These are phyloP conservation scores for Suhomyces atakaporum DNA, from an alignment of 1,139 yeast genomes.

Conservation along the genomic window DNA sequence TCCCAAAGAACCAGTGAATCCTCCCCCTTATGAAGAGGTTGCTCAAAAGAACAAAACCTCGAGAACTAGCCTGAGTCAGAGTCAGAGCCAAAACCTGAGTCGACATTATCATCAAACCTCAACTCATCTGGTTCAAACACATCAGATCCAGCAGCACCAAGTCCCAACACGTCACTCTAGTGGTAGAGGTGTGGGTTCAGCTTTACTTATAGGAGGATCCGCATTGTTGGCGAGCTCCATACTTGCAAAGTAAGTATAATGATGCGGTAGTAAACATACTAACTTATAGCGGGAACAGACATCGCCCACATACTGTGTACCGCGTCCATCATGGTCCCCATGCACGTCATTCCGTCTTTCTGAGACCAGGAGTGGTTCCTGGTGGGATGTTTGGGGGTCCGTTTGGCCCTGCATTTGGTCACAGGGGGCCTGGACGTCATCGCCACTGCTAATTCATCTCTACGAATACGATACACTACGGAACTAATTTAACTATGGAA, in stretches of 20 bases:
- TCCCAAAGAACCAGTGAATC: slow-evolving; percentile 7
- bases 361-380: slow-evolving; percentile 1
- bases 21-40: slow-evolving; percentile 3
- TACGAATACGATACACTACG: too few species aligned
- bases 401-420: background rate
- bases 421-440: background rate
- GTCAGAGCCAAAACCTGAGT: slow-evolving; percentile 1
- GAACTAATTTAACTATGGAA: too few species aligned
- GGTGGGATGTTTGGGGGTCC: slow-evolving; percentile 3
- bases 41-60: background rate
- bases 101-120: too few species aligned
- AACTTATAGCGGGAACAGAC: slow-evolving; percentile 2
- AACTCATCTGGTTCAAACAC: too few species aligned
- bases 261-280: slow-evolving; percentile 1
- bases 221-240: slow-evolving; percentile 1
- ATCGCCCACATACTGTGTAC: slow-evolving; percentile 2
- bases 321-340: slow-evolving; percentile 4
- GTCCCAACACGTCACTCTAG: background rate
- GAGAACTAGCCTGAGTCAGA: background rate
- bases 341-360: slow-evolving; percentile 1
- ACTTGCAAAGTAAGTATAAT: slow-evolving; percentile 1
- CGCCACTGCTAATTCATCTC: too few species aligned
- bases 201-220: slow-evolving; percentile 10
- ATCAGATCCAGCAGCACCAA: slow-evolving; percentile 1
- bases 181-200: background rate